Base-by-base conservation (phyloP, 2,329 filamentous ascomycete genomes). In the Aspergillus proliferans region DNA sequence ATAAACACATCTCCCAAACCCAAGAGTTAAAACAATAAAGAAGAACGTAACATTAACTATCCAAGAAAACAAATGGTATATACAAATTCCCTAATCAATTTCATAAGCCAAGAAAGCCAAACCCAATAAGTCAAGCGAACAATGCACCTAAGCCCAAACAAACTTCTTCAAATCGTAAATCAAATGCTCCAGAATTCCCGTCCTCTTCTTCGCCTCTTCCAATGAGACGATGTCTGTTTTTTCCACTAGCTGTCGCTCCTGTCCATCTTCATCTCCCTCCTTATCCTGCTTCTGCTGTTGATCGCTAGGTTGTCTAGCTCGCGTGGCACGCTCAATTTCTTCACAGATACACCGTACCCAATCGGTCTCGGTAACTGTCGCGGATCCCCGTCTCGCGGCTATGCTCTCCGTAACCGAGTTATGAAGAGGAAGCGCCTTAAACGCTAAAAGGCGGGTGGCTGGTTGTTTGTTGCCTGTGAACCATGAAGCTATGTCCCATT, bases 151-250 rank as follows among this genome's bases (percentile, higher is more conserved):
- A 3, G 78, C 77, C 93, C 93, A 97, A 10, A 98, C 90, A 65
- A 97, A 71, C 75, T 88, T 95, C 80, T 95, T 96, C 60, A 97
- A 78, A 51, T 86, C 87, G 74, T 97, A 90, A 1, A 90, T 88
- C 62, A 94, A 71, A 66, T 92, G 85, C 70, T 96, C 92, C 46
- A 97, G 68, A 59, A 94, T 77, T 0, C 90, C 88, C 0, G 92
- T 96, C 52, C 85, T 90, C 74, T 81, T 87, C 77, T 82, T 92
- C 49, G 93, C 93, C 63, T 96, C 90, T 2, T 82, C 83, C 47
- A 95, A 67, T 21, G 84, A 88, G 46, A 98, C 88, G 46, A 98
- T 88, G 59, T 92, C 86, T 38, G 73, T 73, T 50, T 83, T 71
- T 51, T 82, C 75, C 3, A 83, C 71, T 14, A 72, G 51, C 14